phyloP scores from a whole-genome alignment of 1,284 basidiomycete species.

The Pseudozyma sp. region DNA sequence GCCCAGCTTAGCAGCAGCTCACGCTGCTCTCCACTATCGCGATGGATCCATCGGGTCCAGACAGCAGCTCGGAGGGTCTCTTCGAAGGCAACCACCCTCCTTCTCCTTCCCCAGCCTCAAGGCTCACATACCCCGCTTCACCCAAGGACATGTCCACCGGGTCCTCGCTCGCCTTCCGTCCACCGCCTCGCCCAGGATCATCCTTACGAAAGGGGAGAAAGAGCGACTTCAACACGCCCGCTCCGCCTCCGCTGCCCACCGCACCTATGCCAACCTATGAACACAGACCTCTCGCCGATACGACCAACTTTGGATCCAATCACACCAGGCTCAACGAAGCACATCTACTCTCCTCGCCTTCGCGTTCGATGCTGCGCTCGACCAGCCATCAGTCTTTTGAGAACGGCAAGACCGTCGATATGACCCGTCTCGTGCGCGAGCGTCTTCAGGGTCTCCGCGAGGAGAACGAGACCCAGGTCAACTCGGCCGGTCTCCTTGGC shows the following conservation, averaged over 20 bases:
- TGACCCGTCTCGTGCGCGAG: conserved; percentile 38
- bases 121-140: conserved; percentile 31
- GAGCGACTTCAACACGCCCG: conserved; percentile 52
- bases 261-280: conserved; percentile 31
- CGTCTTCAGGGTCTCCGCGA: conserved; percentile 47
- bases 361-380: conserved; percentile 5
- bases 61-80: conserved; percentile 49
- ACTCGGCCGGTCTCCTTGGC: conserved; percentile 63
- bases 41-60: conserved; percentile 40
- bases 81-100: conserved; percentile 47
- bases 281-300: conserved; percentile 23
- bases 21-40: conserved; percentile 9
- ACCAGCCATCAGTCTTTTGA: conserved; percentile 23
- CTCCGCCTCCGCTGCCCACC: conserved; percentile 42
- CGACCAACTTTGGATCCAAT: conserved; percentile 39
- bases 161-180: conserved; percentile 46
- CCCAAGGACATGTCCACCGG: conserved; percentile 42
- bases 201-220: conserved; percentile 51
- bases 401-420: conserved; percentile 32
- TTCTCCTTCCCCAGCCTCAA: conserved; percentile 44
- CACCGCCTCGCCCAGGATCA: conserved; percentile 51
- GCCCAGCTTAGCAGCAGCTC: conserved; percentile 14
- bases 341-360: conserved; percentile 23
- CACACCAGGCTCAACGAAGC: conserved; percentile 19
- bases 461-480: conserved; percentile 55